Base-by-base conservation (phyloP, 1,284 basidiomycete species). In the Ustilago curta region DNA sequence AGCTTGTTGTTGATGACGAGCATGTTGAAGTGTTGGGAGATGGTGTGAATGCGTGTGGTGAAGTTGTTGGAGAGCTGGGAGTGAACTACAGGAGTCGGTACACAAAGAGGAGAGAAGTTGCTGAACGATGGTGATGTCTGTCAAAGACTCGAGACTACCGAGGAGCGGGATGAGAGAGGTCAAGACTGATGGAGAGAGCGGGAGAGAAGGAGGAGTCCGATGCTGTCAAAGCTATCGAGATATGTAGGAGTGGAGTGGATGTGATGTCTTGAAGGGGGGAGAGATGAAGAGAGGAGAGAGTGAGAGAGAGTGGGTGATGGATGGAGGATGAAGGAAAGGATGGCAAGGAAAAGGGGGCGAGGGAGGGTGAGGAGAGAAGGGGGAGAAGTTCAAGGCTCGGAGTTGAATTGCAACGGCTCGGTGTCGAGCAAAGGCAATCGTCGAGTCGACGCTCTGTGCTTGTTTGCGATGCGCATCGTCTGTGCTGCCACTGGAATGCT, bases 111-210 rank as follows among this genome's bases (percentile, higher is more conserved):
- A 35, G 37, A 23, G 37, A 32, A 35, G 18, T 32, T 44, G 51
- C 54, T 59, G 69, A 68, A 69, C 59, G 71, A 62, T 63, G 65
- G 60, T 62, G 59, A 47, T 70, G 59, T 70, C 68, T 70, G 62
- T 70, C 68, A 70, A 70, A 70, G 68, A 70, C 66, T 42, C 35
- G 25, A 48, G 45, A 65, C 56, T 63, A 64, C 54, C 56, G 52
- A 50, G 51, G 23, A 65, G 56, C 54, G n/a, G 49, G 18, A n/a
- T 9, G 42, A 31, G 21, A 23, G 32, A 37, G 32, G 54, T 14
- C 14, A 40, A 49, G 50, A 37, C 35, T 37, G 42, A 37, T 27
- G 37, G 23, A 32, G 42, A 32, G 42, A 50, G 57, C 23, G 31
- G 31, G 37, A 40, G 14, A 42, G 31, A 29, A 31, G 19, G 29